Evolutionary conservation across 2,329 filamentous ascomycete genomes (phyloP).

Genomic region (Aspergillus fumigatiaffinis): DNA sequence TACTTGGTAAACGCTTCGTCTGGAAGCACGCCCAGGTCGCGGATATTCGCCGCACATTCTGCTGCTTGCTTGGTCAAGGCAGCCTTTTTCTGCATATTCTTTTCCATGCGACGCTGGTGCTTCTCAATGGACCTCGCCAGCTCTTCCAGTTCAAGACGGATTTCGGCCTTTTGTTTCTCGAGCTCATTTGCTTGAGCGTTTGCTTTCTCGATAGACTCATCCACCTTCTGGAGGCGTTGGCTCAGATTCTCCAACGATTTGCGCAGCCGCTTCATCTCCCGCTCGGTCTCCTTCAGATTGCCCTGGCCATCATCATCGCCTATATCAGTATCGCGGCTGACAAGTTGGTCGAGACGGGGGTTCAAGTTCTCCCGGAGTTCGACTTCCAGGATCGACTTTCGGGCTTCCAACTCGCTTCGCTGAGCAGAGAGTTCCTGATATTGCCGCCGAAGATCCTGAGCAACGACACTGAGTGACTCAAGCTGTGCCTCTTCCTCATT

Average conservation of each 20-base stretch:
- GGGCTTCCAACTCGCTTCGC: constrained; percentile 72
- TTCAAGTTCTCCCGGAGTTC: constrained; percentile 86
- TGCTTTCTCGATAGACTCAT: constrained; percentile 63
- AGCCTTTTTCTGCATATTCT: constrained; percentile 83
- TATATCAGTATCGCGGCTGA: constrained; percentile 67
- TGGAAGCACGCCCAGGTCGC: constrained; percentile 85
- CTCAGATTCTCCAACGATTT: constrained; percentile 65
- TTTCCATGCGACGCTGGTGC: constrained; percentile 86
- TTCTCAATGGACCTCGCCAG: constrained; percentile 75
- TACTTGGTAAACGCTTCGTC: constrained; percentile 94
- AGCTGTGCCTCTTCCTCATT: constrained; percentile 78
- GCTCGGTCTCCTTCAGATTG: constrained; percentile 71
- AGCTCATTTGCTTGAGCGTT: constrained; percentile 54
- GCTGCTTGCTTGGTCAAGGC: constrained; percentile 70
- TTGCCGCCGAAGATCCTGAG: constrained; percentile 71
- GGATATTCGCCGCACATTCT: constrained; percentile 83
- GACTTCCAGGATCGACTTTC: constrained; percentile 79
- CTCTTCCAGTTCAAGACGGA: constrained; percentile 69
- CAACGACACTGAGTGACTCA: constrained; percentile 63
- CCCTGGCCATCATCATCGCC: constrained; percentile 56
- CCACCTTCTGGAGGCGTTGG: constrained; percentile 67
- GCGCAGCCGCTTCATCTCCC: constrained; percentile 74
- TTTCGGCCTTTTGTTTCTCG: constrained; percentile 57
- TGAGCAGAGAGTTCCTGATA: constrained; percentile 70
- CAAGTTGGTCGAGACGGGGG: constrained; percentile 81